These are phyloP conservation scores for Flaveria trinervia DNA, from an alignment of 129 eudicot species.

Conservation along the genomic window DNA sequence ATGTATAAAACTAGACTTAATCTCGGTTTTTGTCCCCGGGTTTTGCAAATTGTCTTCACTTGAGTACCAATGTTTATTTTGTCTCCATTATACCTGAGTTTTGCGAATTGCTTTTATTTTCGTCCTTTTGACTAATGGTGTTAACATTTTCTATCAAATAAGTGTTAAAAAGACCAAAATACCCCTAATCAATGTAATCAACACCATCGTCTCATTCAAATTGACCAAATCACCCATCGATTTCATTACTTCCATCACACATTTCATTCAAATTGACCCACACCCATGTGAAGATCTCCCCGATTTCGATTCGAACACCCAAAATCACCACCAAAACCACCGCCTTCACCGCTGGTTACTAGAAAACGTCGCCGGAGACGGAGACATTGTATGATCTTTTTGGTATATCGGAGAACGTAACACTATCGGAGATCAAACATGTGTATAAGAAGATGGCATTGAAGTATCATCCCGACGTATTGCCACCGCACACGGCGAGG, in stretches of 20 bases:
- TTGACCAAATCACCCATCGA: not conserved
- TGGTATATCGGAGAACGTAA: slow-evolving; percentile 46
- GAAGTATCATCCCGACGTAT: slow-evolving; percentile 46
- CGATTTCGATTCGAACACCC: slow-evolving; percentile 16
- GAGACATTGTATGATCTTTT: slow-evolving; percentile 51
- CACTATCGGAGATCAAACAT: slow-evolving; percentile 48
- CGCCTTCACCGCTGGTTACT: not conserved
- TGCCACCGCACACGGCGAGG: slow-evolving; percentile 48
- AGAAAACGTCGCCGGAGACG: not conserved
- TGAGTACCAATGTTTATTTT: no score
- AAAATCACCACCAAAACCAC: slow-evolving; percentile 27
- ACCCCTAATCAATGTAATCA: no score
- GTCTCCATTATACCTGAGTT: no score
- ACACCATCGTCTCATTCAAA: no score
- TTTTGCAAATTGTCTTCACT: no score
- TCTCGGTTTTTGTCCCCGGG: no score
- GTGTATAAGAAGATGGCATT: slow-evolving; percentile 60
- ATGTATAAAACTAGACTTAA: no score
- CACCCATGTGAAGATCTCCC: not conserved
- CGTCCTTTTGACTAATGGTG: no score
- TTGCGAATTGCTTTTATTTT: no score
- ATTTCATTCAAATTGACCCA: slow-evolving; percentile 6
- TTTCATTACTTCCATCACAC: slow-evolving; percentile 7
- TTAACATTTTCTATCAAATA: no score
- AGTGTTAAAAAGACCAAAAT: no score